Base-by-base conservation (phyloP, 495 filamentous ascomycete genomes). In the Parmelia sp. region DNA sequence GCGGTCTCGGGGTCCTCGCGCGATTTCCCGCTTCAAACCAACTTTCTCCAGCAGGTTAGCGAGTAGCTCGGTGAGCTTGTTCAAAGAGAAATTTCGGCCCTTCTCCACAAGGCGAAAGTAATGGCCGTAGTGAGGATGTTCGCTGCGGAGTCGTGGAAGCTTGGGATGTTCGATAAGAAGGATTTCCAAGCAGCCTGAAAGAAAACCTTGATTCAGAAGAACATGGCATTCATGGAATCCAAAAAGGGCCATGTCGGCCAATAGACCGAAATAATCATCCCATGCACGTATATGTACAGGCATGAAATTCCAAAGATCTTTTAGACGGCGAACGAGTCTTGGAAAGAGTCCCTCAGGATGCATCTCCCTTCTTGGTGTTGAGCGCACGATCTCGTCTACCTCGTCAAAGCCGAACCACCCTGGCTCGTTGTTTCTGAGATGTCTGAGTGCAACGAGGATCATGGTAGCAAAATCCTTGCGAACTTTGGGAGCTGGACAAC, bases 231-330 rank as follows among this genome's bases (percentile, higher is more conserved):
- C 84, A 17, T 77, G 67, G 9, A 73, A 69, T 1, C 87, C 86
- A 57, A 87, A 71, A 36, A 74, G 78, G 29, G 83, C 83, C 66
- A 92, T 83, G 21, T 78, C 74, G 35, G 80, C 68, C 65, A 92
- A 76, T 39, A 90, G 79, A 33, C 83, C 84, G 68, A 94, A 94
- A 53, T 89, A 92, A 69, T 96, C 91, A 47, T 85, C 83, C 91
- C 91, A 96, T 12, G 85, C 80, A 37, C 88, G 84, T 27, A 82
- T 71, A 31, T 80, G 76, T 4, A 74, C 72, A 63, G 90, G 84
- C 36, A 89, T 70, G 12, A 71, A 71, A 6, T 79, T 66, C 82
- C 82, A 87, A 9, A 85, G 64, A 15, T 82, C 80, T 47, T 74
- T 74, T 12, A 88, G 67, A 21, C 73, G 76, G 5, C 72, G 72